phyloP scores from a whole-genome alignment of 2,329 filamentous ascomycete species.

The Fusarium tupiense region DNA sequence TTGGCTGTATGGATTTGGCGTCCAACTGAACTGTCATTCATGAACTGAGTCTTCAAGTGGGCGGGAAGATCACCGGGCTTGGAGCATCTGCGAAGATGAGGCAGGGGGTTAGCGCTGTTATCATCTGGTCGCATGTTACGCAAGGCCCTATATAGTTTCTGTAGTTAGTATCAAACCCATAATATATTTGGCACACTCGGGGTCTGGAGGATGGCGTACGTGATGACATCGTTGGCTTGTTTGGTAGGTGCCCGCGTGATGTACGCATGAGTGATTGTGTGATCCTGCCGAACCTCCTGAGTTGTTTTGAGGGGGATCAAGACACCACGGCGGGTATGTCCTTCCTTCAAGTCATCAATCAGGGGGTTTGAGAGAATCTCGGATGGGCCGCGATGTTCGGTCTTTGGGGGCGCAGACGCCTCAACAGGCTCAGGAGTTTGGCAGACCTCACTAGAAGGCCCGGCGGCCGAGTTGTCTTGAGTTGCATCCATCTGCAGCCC shows the following conservation, averaged over 20 bases:
- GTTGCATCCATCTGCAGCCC: background rate
- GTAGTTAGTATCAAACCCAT: background rate
- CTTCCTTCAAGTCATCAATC: constrained; percentile 49
- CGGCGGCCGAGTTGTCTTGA: constrained; percentile 28
- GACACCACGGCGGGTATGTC: constrained; percentile 56
- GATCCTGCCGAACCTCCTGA: constrained; percentile 69
- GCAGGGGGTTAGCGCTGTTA: constrained; percentile 68
- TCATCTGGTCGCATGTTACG: constrained; percentile 67
- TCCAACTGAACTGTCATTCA: constrained; percentile 65
- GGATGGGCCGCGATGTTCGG: constrained; percentile 34
- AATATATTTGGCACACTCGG: background rate
- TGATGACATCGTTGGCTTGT: constrained; percentile 76
- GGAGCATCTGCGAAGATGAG: constrained; percentile 80
- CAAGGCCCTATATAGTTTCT: constrained; percentile 57
- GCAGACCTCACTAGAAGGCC: constrained; percentile 9
- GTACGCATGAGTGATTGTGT: constrained; percentile 70
- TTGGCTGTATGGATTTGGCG: constrained; percentile 68
- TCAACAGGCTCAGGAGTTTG: constrained; percentile 17
- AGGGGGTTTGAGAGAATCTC: constrained; percentile 50
- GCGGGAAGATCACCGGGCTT: constrained; percentile 75
- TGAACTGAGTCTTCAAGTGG: constrained; percentile 69
- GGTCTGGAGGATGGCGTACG: constrained; percentile 59
- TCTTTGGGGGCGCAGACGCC: constrained; percentile 21
- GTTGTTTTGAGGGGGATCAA: constrained; percentile 72
- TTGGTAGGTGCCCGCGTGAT: constrained; percentile 78